phyloP scores from a whole-genome alignment of 2,329 filamentous ascomycete genomes.

The Arthrobotrys iridis region DNA sequence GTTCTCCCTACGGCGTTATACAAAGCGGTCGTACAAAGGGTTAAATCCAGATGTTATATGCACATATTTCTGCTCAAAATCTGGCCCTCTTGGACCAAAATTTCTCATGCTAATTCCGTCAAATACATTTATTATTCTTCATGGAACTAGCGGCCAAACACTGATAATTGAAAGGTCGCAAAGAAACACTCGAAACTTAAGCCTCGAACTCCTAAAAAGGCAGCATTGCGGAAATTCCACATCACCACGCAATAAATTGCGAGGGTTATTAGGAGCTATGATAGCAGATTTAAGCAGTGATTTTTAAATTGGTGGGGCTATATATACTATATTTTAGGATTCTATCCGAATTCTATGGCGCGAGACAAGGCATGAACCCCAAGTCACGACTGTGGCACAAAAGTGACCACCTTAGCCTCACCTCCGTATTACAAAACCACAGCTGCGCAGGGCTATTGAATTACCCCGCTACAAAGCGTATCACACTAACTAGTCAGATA shows the following conservation, averaged over 20 bases:
- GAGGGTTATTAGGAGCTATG: neutral
- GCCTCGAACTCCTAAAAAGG: no score
- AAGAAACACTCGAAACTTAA: neutral
- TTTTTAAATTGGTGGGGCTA: neutral
- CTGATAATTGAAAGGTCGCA: neutral
- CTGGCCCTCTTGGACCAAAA: neutral
- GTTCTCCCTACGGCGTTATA: slow-evolving; percentile 11
- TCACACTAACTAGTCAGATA: neutral
- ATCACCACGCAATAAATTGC: no score
- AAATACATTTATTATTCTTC: slow-evolving; percentile 10
- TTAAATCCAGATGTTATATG: no score
- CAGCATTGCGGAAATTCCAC: no score
- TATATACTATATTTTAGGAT: no score
- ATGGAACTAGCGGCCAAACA: slow-evolving; percentile 5
- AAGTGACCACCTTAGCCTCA: neutral
- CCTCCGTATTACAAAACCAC: neutral
- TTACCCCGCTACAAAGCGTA: slow-evolving; percentile 11
- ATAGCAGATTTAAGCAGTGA: slow-evolving; percentile 11
- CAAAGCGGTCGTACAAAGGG: neutral
- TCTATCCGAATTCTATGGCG: neutral
- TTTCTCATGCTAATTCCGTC: neutral
- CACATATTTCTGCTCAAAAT: no score
- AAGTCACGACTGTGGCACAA: neutral
- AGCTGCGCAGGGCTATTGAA: no score
- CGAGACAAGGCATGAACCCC: neutral